These are phyloP conservation scores for Ophidiomyces ophidiicola DNA, from an alignment of 2,329 filamentous ascomycete species.

Conservation along the genomic window DNA sequence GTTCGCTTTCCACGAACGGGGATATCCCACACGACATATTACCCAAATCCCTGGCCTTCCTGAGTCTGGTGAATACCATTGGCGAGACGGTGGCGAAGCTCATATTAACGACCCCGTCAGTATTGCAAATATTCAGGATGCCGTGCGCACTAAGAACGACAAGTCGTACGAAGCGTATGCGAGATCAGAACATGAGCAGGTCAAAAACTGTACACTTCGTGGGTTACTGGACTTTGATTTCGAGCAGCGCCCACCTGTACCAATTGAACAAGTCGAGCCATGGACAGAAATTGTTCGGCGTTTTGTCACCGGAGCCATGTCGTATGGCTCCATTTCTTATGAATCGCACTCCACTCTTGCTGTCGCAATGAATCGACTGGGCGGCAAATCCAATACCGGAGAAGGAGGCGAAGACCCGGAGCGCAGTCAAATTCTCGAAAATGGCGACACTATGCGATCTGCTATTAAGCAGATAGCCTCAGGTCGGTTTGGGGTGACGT, in stretches of 20 bases:
- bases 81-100: constrained; percentile 89
- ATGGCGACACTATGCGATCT: constrained; percentile 92
- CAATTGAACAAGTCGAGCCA: constrained; percentile 92
- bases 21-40: constrained; percentile 71
- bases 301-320: constrained; percentile 97
- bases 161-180: constrained; percentile 98
- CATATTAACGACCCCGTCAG: constrained; percentile 91
- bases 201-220: constrained; percentile 89
- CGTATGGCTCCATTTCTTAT: constrained; percentile 96
- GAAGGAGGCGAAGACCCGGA: constrained; percentile 95
- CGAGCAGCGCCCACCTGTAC: constrained; percentile 69
- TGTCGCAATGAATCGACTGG: constrained; percentile 91
- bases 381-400: constrained; percentile 94
- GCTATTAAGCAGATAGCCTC: constrained; percentile 97
- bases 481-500: constrained; percentile 90
- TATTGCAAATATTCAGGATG: constrained; percentile 95
- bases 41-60: constrained; percentile 65
- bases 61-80: constrained; percentile 95
- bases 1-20: constrained; percentile 87
- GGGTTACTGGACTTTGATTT: constrained; percentile 95
- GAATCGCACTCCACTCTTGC: constrained; percentile 93
- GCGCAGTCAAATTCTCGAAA: constrained; percentile 71
- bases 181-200: constrained; percentile 82
- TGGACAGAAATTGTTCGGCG: constrained; percentile 97
- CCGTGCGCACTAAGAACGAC: constrained; percentile 92